A percentile compares a stretch with the other conserved stretches of the same genome.
These are phyloP conservation scores for Pseudovirgaria hyperparasitica DNA, from an alignment of 2,329 filamentous ascomycete species.

Conservation along the genomic window DNA sequence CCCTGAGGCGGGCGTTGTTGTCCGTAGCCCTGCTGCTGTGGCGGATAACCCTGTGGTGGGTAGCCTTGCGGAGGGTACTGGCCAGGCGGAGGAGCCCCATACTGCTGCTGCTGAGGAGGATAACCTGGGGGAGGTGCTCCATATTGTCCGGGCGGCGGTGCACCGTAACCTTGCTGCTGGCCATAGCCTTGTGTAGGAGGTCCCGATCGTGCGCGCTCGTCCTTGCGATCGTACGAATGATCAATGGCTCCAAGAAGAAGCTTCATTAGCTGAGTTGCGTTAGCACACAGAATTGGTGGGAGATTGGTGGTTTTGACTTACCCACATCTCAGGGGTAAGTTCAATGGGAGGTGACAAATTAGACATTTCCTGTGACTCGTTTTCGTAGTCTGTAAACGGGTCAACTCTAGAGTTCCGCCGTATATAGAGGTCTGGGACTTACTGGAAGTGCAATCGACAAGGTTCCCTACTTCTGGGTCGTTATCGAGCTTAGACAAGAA, in stretches of 20 bases:
- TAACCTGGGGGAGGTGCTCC: constrained; percentile 8
- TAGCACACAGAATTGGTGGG: constrained; percentile 5
- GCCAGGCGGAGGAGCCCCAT: constrained; percentile 9
- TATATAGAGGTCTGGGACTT: constrained; percentile 20
- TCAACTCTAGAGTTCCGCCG: constrained; percentile 4
- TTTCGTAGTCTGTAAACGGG: constrained; percentile 43
- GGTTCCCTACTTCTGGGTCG: constrained; percentile 45
- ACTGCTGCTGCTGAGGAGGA: constrained; percentile 17
- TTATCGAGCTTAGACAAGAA: constrained; percentile 53
- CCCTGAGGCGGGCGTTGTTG: too few relatives aligned
- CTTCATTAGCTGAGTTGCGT: constrained; percentile 40
- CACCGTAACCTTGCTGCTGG: constrained; percentile 11
- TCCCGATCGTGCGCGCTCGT: too few relatives aligned
- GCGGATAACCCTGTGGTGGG: constrained; percentile 6
- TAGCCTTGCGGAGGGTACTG: constrained; percentile 10
- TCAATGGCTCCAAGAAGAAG: constrained; percentile 56
- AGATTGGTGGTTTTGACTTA: constrained; percentile 9
- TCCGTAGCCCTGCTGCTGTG: too few relatives aligned
- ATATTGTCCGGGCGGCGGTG: constrained; percentile 13
- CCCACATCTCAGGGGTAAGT: constrained; percentile 52
- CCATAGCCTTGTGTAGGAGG: constrained; percentile 21
- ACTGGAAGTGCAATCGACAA: constrained; percentile 60
- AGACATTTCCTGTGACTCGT: constrained; percentile 54
- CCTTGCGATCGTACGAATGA: constrained; percentile 51
- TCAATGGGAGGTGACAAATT: constrained; percentile 48